Conservation (phyloP, 768 basidiomycete species). For the Gymnopilus dilepis region DNA sequence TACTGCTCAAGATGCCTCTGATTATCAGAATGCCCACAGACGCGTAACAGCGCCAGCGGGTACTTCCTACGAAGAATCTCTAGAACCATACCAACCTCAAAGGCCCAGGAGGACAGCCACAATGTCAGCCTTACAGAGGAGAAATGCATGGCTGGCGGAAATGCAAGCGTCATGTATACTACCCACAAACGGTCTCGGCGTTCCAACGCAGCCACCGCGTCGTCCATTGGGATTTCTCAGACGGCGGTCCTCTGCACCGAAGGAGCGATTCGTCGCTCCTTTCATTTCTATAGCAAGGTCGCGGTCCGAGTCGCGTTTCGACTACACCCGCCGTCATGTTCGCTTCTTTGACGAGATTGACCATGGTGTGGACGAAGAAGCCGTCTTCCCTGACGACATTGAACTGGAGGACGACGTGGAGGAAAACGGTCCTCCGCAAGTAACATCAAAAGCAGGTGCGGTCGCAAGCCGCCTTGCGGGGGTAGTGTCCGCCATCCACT, state of each 20-base stretch:
- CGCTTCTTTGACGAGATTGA: neutral
- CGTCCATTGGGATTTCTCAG: neutral
- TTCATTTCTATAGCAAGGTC: neutral
- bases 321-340: neutral
- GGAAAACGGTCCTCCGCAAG: neutral
- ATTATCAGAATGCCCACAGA: neutral
- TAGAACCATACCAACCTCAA: neutral
- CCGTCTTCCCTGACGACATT: neutral
- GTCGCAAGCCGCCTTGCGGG: neutral
- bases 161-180: neutral
- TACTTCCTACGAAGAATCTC: too few species aligned
- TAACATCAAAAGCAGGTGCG: neutral
- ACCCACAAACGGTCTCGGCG: too few species aligned
- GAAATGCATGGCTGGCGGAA: neutral
- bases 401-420: neutral
- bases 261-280: neutral
- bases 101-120: neutral
- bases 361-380: neutral
- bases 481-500: conserved; percentile 13
- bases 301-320: neutral
- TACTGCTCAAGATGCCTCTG: neutral
- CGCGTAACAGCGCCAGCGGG: too few species aligned
- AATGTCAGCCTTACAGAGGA: neutral
- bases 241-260: neutral
- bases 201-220: neutral